Conservation (phyloP, 352 stramenopile species). For the Thraustochytrium sp. region DNA sequence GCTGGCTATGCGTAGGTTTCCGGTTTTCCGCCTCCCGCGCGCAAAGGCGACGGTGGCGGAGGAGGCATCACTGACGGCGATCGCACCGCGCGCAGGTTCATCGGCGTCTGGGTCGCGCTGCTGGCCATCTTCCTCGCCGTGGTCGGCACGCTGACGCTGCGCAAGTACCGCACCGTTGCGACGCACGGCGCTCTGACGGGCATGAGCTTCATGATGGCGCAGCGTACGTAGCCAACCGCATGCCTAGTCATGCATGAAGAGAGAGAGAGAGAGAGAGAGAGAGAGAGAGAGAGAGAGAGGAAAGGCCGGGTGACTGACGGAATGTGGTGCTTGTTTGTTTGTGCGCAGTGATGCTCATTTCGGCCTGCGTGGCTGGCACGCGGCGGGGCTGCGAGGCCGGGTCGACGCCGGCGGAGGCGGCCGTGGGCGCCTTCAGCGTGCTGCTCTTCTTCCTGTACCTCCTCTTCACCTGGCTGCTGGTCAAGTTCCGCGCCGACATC, state of each 20-base stretch:
- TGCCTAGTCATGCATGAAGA: background rate
- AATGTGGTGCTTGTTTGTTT: background rate
- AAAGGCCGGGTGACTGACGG: too few species aligned
- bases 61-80: background rate
- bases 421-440: constrained; percentile 19
- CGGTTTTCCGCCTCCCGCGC: background rate
- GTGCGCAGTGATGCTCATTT: constrained; percentile 20
- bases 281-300: background rate
- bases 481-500: background rate
- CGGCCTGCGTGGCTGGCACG: background rate
- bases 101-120: constrained; percentile 22
- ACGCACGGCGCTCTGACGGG: background rate
- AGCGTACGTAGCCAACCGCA: background rate
- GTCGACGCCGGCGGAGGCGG: background rate
- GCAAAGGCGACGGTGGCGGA: too few species aligned
- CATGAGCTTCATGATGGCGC: constrained; percentile 39
- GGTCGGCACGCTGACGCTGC: constrained; percentile 8
- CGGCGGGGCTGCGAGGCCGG: background rate
- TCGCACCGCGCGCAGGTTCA: background rate
- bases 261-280: background rate
- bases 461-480: constrained; percentile 8
- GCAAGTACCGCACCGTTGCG: constrained; percentile 23
- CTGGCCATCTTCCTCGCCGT: background rate
- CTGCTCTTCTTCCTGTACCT: constrained; percentile 17
- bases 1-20: constrained; percentile 25